Conservation (phyloP, 805 yeast species). For the Jamesozyma jinghongensis region DNA sequence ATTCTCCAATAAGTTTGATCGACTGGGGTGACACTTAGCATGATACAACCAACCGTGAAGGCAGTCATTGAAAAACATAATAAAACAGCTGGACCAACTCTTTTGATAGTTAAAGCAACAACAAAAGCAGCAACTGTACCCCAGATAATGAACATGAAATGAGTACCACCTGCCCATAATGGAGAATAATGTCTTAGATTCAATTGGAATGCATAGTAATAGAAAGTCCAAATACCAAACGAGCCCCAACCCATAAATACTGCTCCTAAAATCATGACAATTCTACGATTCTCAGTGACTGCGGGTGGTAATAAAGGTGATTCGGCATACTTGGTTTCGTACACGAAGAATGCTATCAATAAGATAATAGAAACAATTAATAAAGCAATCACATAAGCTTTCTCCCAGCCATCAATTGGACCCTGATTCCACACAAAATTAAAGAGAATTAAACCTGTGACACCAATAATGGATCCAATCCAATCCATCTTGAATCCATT, state of each 20-base stretch:
- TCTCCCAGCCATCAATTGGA: slow-evolving; percentile 61
- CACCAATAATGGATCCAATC: slow-evolving; percentile 46
- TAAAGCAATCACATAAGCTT: slow-evolving; percentile 47
- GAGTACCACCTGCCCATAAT: slow-evolving; percentile 37
- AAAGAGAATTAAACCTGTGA: slow-evolving; percentile 50
- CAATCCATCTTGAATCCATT: slow-evolving; percentile 34
- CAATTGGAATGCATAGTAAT: slow-evolving; percentile 44
- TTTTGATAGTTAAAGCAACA: slow-evolving; percentile 40
- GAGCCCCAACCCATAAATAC: slow-evolving; percentile 66
- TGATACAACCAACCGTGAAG: slow-evolving; percentile 43
- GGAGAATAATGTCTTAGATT: slow-evolving; percentile 41
- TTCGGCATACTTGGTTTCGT: slow-evolving; percentile 39
- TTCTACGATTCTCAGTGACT: slow-evolving; percentile 35
- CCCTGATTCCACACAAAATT: slow-evolving; percentile 71
- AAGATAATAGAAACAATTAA: slow-evolving; percentile 41
- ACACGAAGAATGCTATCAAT: slow-evolving; percentile 38
- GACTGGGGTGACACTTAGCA: slow-evolving; percentile 48
- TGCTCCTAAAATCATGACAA: slow-evolving; percentile 40
- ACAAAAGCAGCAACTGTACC: slow-evolving; percentile 49
- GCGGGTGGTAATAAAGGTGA: slow-evolving; percentile 48
- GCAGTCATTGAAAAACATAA: slow-evolving; percentile 43
- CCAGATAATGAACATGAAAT: slow-evolving; percentile 38
- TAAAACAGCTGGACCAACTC: slow-evolving; percentile 41
- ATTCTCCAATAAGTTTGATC: slow-evolving; percentile 51
- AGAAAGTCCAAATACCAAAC: slow-evolving; percentile 64